Percentiles rank a stretch among this genome's conserved stretches.
Conservation (phyloP, 805 yeast genomes). For the Grigorovia jiainica region DNA sequence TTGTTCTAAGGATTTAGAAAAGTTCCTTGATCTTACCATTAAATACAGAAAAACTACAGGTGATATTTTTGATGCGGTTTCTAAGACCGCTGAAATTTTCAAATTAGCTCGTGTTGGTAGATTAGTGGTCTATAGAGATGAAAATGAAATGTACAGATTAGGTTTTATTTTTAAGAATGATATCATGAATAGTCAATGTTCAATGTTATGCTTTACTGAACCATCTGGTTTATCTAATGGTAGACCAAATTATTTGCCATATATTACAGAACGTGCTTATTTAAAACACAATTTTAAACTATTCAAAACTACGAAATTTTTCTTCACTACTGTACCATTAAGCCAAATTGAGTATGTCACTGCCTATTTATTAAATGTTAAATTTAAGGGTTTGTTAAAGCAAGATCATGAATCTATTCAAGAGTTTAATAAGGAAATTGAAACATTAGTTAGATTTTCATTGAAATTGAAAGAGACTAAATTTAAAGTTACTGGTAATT, state of each 20-base stretch:
- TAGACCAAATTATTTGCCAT: conserved; percentile 30
- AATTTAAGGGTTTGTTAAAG: conserved; percentile 22
- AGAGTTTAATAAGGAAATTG: conserved; percentile 17
- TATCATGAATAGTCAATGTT: conserved; percentile 16
- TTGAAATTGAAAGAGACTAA: conserved; percentile 18
- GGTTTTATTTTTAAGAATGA: conserved; percentile 46
- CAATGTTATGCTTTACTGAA: conserved; percentile 28
- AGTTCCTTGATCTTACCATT: conserved; percentile 35
- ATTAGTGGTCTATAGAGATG: conserved; percentile 48
- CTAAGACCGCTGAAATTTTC: conserved; percentile 39
- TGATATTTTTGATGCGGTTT: conserved; percentile 39
- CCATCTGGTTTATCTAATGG: conserved; percentile 21
- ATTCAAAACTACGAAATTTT: conserved; percentile 25
- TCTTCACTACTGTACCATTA: conserved; percentile 22
- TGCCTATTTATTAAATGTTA: conserved; percentile 16
- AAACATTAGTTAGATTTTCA: conserved; percentile 15
- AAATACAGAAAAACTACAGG: conserved; percentile 38
- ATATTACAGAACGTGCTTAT: conserved; percentile 22
- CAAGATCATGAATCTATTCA: conserved; percentile 19
- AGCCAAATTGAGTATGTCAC: conserved; percentile 25
- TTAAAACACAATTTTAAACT: conserved; percentile 17
- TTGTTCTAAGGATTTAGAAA: conserved; percentile 35
- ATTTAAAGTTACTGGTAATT: conserved; percentile 22
- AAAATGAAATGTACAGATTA: conserved; percentile 25
- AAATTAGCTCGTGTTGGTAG: conserved; percentile 45